phyloP scores from a whole-genome alignment of 2,329 filamentous ascomycete genomes.

The Talaromyces sp. region DNA sequence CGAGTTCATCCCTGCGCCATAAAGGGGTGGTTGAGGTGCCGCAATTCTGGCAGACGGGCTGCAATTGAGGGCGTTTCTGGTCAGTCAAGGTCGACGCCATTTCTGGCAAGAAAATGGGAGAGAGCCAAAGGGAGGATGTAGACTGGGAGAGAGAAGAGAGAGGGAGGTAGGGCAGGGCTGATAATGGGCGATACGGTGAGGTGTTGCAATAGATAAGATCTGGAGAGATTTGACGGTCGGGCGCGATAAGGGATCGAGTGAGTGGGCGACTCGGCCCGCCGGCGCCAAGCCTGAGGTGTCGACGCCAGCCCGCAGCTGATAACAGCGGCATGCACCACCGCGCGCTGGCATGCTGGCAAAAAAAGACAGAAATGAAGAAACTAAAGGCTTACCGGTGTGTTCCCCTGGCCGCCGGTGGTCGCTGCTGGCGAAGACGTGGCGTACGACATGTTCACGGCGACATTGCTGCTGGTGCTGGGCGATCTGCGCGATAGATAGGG shows the following conservation, averaged over 20 bases:
- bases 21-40: constrained; percentile 90
- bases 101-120: constrained; percentile 5
- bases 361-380: constrained; percentile 17
- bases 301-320: constrained; percentile 21
- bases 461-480: constrained; percentile 36
- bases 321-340: constrained; percentile 17
- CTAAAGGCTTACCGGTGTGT: constrained; percentile 36
- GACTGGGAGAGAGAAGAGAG: constrained; percentile 16
- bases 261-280: constrained; percentile 2
- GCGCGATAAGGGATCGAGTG: constrained; percentile 38
- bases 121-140: neutral
- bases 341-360: constrained; percentile 3
- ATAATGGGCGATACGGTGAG: constrained; percentile 32
- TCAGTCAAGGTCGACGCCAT: constrained; percentile 47
- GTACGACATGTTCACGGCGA: constrained; percentile 56
- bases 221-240: constrained; percentile 35
- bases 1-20: constrained; percentile 95
- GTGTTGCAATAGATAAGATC: constrained; percentile 34
- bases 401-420: constrained; percentile 59
- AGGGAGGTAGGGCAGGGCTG: constrained; percentile 17
- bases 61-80: constrained; percentile 55
- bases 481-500: constrained; percentile 8
- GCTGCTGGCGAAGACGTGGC: constrained; percentile 61
- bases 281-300: constrained; percentile 29
- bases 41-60: constrained; percentile 97